These are phyloP conservation scores for Lactuca sativa DNA, from an alignment of 129 eudicot genomes.

Conservation along the genomic window DNA sequence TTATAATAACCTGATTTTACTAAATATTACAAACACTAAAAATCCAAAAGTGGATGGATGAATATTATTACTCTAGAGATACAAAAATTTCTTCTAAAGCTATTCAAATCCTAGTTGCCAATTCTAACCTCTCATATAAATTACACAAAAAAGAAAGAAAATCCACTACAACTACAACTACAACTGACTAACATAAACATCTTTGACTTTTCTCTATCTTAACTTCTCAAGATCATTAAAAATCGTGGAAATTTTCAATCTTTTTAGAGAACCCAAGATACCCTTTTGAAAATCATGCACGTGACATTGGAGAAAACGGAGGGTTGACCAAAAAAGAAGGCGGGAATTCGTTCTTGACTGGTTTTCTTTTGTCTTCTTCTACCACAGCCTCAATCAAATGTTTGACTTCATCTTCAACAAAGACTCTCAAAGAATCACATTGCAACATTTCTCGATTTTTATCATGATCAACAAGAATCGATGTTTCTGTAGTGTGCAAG, in stretches of 20 bases:
- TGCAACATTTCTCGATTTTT: constrained; percentile 46
- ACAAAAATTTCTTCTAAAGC: constrained; percentile 28
- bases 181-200: constrained; percentile 38
- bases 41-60: constrained; percentile 11
- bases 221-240: background rate
- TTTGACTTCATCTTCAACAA: constrained; percentile 72
- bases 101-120: constrained; percentile 12
- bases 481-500: constrained; percentile 67
- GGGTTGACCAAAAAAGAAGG: constrained; percentile 75
- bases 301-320: constrained; percentile 90
- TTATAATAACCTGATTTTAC: background rate
- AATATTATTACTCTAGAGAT: constrained; percentile 28
- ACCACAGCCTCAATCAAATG: constrained; percentile 50
- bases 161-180: constrained; percentile 30
- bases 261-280: constrained; percentile 18
- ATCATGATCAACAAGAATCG: constrained; percentile 42
- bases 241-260: constrained; percentile 13
- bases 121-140: constrained; percentile 5
- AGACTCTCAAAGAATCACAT: constrained; percentile 64
- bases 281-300: constrained; percentile 37
- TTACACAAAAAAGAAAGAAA: constrained; percentile 4
- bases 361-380: constrained; percentile 58
- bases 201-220: background rate
- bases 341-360: constrained; percentile 42
- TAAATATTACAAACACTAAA: constrained; percentile 4